phyloP scores from a whole-genome alignment of 306 rosid species.

The Fagus sylvatica region DNA sequence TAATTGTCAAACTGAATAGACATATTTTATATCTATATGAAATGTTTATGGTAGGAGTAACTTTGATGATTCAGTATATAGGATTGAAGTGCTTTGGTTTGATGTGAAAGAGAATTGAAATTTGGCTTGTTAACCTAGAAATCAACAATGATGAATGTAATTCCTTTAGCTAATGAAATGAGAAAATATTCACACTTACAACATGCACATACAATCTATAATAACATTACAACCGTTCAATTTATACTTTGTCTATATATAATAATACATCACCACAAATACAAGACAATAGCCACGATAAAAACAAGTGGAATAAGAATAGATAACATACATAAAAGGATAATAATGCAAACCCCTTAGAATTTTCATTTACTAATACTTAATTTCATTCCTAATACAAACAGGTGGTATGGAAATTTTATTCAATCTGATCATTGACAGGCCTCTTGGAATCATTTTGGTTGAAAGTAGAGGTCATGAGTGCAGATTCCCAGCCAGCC shows the following conservation, averaged over 20 bases:
- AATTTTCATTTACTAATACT: not conserved
- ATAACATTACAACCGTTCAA: not conserved
- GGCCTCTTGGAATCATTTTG: constrained; percentile 30
- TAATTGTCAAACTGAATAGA: not conserved
- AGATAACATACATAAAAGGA: not conserved
- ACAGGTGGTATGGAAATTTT: constrained; percentile 4
- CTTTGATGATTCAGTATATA: not conserved
- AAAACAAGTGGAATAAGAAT: not conserved
- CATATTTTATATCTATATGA: not conserved
- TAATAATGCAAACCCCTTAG: not conserved
- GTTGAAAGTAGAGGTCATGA: constrained; percentile 38
- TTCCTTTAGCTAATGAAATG: not conserved
- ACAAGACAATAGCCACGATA: not conserved
- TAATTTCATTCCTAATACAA: not conserved
- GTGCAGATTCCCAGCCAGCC: constrained; percentile 47
- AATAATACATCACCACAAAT: constrained; percentile 2
- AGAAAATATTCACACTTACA: not conserved
- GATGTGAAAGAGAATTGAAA: not conserved
- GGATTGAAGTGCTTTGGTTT: not conserved
- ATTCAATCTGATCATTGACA: not conserved
- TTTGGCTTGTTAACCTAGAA: not conserved
- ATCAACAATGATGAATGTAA: not conserved
- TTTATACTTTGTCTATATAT: not conserved
- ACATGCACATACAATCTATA: not conserved
- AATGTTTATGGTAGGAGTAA: not conserved